Conservation (phyloP, 2,329 filamentous ascomycete genomes). For the Aspergillus aculeatinus region DNA sequence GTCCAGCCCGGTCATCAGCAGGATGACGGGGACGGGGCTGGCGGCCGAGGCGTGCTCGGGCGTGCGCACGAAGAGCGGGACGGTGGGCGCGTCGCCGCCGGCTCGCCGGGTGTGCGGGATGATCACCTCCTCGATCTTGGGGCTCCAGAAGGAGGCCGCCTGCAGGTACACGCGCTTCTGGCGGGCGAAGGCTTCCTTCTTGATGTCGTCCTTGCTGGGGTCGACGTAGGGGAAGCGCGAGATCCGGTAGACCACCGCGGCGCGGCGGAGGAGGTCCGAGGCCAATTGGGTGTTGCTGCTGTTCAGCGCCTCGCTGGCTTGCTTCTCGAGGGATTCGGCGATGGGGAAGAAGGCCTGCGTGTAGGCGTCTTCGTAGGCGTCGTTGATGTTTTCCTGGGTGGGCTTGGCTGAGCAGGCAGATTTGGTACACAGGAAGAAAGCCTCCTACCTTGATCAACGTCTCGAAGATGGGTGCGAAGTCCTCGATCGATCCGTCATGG, state of each 20-base stretch:
- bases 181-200: constrained; percentile 63
- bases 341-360: constrained; percentile 62
- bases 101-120: constrained; percentile 59
- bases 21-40: constrained; percentile 51
- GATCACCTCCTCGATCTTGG: constrained; percentile 60
- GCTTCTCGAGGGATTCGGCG: constrained; percentile 56
- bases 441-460: constrained; percentile 55
- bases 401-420: neutral
- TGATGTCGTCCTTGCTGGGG: constrained; percentile 37
- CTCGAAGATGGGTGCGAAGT: constrained; percentile 70
- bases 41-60: constrained; percentile 48
- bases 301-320: constrained; percentile 53
- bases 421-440: neutral
- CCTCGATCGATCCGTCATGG: constrained; percentile 67
- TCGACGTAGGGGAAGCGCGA: constrained; percentile 62
- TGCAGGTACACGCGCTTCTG: constrained; percentile 66
- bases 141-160: constrained; percentile 54
- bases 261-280: constrained; percentile 65
- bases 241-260: constrained; percentile 71
- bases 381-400: constrained; percentile 57
- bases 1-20: constrained; percentile 60
- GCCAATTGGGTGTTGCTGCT: constrained; percentile 55
- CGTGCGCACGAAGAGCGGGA: constrained; percentile 66
- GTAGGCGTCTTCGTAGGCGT: constrained; percentile 65
- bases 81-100: constrained; percentile 52